Percentiles rank a stretch among this genome's conserved stretches.
phyloP scores from a whole-genome alignment of 305 asterid genomes.

The Fraxinus sp. region DNA sequence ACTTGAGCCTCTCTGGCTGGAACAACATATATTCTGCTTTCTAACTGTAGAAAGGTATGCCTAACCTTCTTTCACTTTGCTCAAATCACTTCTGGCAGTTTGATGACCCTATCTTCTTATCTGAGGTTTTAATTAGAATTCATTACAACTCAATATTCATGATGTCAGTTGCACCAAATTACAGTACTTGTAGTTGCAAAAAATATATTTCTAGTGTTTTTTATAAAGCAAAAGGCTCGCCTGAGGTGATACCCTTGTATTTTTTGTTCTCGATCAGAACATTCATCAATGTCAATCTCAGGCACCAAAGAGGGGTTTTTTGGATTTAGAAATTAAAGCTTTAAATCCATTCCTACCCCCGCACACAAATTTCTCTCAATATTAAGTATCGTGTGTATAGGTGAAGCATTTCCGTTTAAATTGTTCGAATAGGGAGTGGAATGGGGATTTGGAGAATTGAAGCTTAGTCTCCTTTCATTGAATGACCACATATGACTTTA shows the following conservation, averaged over 20 bases:
- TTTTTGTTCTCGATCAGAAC: background rate
- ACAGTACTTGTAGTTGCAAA: background rate
- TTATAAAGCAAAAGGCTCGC: background rate
- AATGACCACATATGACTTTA: background rate
- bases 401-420: background rate
- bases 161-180: background rate
- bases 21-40: background rate
- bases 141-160: background rate
- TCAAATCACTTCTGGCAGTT: background rate
- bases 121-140: background rate
- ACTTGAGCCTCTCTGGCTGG: background rate
- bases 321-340: background rate
- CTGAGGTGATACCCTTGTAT: background rate
- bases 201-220: background rate
- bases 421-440: background rate
- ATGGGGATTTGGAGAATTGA: background rate
- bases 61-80: background rate
- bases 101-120: background rate
- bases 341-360: background rate
- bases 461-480: background rate
- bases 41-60: background rate
- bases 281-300: background rate
- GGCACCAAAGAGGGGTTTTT: background rate
- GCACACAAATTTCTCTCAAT: background rate
- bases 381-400: background rate